Evolutionary conservation across 371 early-diverging fungal species (phyloP), one percentile per base, ranked within the genome.

Genomic region (Actinomortierella wolfii): DNA sequence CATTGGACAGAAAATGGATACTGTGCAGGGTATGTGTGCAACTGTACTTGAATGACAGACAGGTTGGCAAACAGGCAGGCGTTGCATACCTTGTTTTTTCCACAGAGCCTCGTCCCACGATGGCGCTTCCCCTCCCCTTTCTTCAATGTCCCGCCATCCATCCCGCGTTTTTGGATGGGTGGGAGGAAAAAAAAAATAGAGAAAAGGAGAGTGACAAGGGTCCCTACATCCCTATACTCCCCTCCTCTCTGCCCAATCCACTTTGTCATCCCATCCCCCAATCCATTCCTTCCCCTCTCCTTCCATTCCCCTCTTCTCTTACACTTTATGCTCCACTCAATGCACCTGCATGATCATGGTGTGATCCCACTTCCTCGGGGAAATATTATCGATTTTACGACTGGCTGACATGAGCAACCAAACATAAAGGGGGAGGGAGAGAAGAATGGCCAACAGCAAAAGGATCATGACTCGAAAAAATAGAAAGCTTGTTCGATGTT

Each of bases 191-290:
- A 53, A 18, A 43, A 39, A 18, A 56, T 21, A 44, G 57, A 42
- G 54, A 50, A 26, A 57, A 61, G 60, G 52, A 55, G 44, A 48
- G 15, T 48, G 49, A 26, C 40, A 52, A 17, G 46, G 26, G 25
- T 25, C 44, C 44, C 28, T 55, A 18, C 14, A 34, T 48, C 21
- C 26, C 18, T 28, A 51, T 50, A n/a, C 45, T 20, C 61, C 34
- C 49, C 49, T 43, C 51, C 26, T 20, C 34, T n/a, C 40, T 17
- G 53, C 11, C 34, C 18, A 41, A 20, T 15, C 23, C 20, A 8
- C 6, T 6, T 13, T 54, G 54, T 23, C 34, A 34, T 6, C 4
- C 34, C 11, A 11, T 11, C 23, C 23, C 29, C 47, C 45, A 2
- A 21, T 49, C n/a, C 21, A 39, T 29, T 24, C 39, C 18, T 29